These are phyloP conservation scores for Dillenia turbinata DNA, from an alignment of 164 flowering plant genomes.

Conservation along the genomic window DNA sequence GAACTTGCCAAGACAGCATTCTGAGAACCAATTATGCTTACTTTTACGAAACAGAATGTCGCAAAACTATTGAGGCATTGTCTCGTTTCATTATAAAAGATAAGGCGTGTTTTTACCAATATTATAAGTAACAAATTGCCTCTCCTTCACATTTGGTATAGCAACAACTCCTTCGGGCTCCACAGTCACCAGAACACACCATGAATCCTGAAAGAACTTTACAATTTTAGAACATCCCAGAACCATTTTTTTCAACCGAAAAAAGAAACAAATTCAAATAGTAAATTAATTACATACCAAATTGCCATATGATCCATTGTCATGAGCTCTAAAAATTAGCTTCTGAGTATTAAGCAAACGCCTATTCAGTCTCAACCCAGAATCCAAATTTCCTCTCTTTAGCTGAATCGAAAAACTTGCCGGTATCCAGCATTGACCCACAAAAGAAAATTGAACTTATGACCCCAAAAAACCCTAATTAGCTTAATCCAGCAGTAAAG, in stretches of 20 bases:
- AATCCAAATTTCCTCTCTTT: conserved; percentile 27
- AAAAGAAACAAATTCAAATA: too few relatives aligned
- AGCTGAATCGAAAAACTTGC: conserved; percentile 72
- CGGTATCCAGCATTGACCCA: conserved; percentile 52
- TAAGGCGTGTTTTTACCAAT: conserved; percentile 53
- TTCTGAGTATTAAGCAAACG: conserved; percentile 89
- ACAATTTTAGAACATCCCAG: conserved; percentile 5
- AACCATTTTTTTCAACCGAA: not conserved
- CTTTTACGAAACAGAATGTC: too few relatives aligned
- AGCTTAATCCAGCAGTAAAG: not conserved
- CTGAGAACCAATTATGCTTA: too few relatives aligned
- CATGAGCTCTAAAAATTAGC: conserved; percentile 63
- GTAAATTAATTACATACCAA: conserved; percentile 16
- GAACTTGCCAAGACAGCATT: too few relatives aligned
- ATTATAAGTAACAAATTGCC: conserved; percentile 56
- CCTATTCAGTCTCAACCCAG: conserved; percentile 33
- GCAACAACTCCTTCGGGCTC: conserved; percentile 89
- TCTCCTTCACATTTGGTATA: conserved; percentile 50
- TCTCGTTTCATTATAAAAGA: not conserved
- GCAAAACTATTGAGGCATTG: too few relatives aligned
- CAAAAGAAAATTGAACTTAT: not conserved
- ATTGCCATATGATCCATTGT: conserved; percentile 16
- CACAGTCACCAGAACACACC: conserved; percentile 56
- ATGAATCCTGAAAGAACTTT: conserved; percentile 31
- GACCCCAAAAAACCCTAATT: too few relatives aligned